Base-by-base conservation (phyloP, 805 yeast species). In the Wickerhamomyces hampshirensis region DNA sequence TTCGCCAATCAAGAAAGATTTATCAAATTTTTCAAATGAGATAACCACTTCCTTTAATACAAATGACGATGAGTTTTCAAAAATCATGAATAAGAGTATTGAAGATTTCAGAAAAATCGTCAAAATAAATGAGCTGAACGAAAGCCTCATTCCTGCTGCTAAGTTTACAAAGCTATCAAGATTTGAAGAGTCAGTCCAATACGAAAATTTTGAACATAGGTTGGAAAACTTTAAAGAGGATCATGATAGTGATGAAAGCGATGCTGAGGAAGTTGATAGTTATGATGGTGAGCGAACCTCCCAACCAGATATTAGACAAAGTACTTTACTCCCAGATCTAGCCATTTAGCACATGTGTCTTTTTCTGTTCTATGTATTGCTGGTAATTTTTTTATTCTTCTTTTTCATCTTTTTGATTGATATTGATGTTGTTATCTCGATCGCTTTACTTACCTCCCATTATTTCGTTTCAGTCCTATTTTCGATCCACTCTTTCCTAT, bases 101-200 rank as follows among this genome's bases (percentile, higher is more conserved):
- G 45, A 40, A 28, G 33, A 37, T 17, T 45, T 44, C 26, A 35
- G 38, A 28, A 19, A 37, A 13, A 14, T 38, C n/a, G 31, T 26
- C n/a, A 23, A 31, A 11, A n/a, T 23, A n/a, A 6, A 35, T 35
- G 38, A 37, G 12, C 21, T 42, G 17, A 33, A 43, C 16, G 52
- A 48, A 19, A 44, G 47, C 0, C 29, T 47, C 11, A 47, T 39
- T 2, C 24, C 46, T 26, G 51, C 52, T 13, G 53, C 55, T 5
- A 42, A 37, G 19, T 37, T 33, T 21, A 23, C 48, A 3, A 44
- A 51, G 36, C 15, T 38, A 21, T 30, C 46, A 40, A 38, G 54
- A 40, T 30, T 29, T 39, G 33, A 27, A 23, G 23, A 39, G 18
- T 16, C 38, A 39, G 17, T n/a, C n/a, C n/a, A n/a, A n/a, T n/a